Base-by-base conservation (phyloP, 2,329 filamentous ascomycete genomes). In the Penicillium vulpinum region DNA sequence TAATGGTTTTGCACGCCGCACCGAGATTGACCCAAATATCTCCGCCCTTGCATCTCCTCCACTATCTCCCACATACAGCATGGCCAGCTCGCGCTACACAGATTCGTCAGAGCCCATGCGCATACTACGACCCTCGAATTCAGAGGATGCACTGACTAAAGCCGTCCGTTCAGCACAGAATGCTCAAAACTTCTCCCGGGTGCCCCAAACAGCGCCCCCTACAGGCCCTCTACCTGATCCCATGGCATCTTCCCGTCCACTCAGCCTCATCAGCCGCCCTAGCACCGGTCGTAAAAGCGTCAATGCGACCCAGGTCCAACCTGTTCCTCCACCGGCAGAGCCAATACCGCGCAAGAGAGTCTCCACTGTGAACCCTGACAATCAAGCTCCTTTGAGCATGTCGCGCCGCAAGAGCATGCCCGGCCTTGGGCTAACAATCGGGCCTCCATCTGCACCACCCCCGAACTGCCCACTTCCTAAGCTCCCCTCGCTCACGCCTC, bases 381-480 rank as follows among this genome's bases (percentile, higher is more conserved):
- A 51, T 24, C 62, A 62, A 33, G 31, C 21, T 21, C 35, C 44
- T 18, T 54, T 52, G 24, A 64, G 53, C 31, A 62, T 71, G 56
- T 54, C 62, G 9, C 69, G 67, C 22, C 71, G 71, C 13, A 73
- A 73, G 52, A 73, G 70, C 48, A 68, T 73, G 64, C 68, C 67
- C 2, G 71, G 71, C 2, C 56, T 73, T 16, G 71, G 71, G 3
- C 54, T 73, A 21, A 52, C 60, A 10, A 58, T 67, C 29, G 71
- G 70, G 0, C 71, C 70, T 26, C 70, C 71, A 2, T 51, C 60
- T 11, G 67, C 66, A 9, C 71, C 71, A 38, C 71, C 71, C 33
- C 71, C 71, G 4, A 72, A 68, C 39, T 72, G 67, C 38, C 71
- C 71, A 2, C 57, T 74, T 4, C 71, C 71, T 5, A 69, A 73